Conservation (phyloP, 139 green algal genomes). For the Mesostigma viride region DNA sequence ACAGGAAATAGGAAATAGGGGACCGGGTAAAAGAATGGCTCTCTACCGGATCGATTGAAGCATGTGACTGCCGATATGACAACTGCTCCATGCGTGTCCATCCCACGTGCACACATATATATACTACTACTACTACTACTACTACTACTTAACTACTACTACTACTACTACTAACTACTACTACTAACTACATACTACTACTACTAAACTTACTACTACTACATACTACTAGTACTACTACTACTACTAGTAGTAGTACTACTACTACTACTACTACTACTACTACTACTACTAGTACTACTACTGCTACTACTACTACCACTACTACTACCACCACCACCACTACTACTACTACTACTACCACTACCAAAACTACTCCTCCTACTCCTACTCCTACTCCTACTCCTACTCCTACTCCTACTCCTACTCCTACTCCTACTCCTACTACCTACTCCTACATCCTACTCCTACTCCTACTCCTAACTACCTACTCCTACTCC, state of each 20-base stretch:
- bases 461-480: no score
- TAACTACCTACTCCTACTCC: no score
- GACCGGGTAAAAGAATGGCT: no score
- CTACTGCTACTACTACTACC: not conserved
- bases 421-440: not conserved
- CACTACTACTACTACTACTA: conserved; percentile 4
- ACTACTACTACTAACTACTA: no score
- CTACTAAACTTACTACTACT: no score
- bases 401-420: not conserved
- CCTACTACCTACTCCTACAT: no score
- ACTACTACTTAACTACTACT: conserved; percentile 4
- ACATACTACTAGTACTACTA: conserved; percentile 4
- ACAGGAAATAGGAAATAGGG: no score
- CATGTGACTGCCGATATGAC: not conserved
- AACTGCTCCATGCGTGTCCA: not conserved
- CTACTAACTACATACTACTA: no score
- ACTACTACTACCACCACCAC: not conserved
- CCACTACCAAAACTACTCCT: not conserved
- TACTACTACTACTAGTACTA: not conserved
- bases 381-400: not conserved
- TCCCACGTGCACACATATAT: not conserved
- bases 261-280: conserved; percentile 3
- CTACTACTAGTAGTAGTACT: conserved; percentile 1
- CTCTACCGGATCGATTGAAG: no score
- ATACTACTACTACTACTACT: no score